Conservation (phyloP, 2,329 filamentous ascomycete species). For the Hypoxylon sp. region DNA sequence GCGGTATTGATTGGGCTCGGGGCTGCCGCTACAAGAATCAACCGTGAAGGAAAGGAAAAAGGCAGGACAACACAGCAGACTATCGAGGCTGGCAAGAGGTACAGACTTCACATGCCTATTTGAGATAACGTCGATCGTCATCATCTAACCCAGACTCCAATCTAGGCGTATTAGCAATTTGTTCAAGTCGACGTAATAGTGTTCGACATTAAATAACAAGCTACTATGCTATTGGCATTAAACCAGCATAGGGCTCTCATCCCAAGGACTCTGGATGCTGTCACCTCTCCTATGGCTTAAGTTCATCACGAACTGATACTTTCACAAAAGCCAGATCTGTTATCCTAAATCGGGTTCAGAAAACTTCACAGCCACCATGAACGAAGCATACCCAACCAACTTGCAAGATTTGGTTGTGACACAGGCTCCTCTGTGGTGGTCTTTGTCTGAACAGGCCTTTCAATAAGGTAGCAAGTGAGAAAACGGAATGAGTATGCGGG, state of each 20-base stretch:
- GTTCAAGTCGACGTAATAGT: conserved; percentile 31
- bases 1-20: conserved; percentile 70
- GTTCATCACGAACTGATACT: background rate
- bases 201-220: conserved; percentile 1
- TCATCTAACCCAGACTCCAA: conserved; percentile 16
- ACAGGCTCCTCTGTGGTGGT: background rate
- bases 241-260: background rate
- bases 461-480: background rate
- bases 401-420: background rate
- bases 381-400: background rate
- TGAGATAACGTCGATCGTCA: background rate
- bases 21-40: conserved; percentile 71
- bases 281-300: background rate
- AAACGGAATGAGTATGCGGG: background rate
- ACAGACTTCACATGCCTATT: conserved; percentile 25
- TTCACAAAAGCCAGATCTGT: background rate
- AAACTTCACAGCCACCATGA: background rate
- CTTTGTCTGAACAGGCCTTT: background rate
- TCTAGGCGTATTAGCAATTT: conserved; percentile 32
- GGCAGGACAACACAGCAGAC: conserved; percentile 68
- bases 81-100: conserved; percentile 64
- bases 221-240: background rate
- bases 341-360: background rate
- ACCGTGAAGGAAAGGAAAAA: conserved; percentile 72
- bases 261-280: background rate